phyloP scores from a whole-genome alignment of 768 basidiomycete species.

The Amanita rimosa region DNA sequence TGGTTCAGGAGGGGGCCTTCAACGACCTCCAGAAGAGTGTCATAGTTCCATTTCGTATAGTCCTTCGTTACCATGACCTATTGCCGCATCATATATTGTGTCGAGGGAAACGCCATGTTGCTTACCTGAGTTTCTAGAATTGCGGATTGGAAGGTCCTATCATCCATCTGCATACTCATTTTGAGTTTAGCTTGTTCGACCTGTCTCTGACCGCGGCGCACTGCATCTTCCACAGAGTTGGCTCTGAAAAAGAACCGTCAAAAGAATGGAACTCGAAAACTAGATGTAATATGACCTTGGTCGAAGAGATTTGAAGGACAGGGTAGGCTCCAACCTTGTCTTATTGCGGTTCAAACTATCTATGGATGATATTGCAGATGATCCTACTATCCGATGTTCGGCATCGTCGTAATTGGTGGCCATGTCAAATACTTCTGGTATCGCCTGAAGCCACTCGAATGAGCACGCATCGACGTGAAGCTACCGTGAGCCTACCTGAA shows the following conservation, averaged over 20 bases:
- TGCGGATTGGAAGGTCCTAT: constrained; percentile 76
- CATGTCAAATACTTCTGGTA: constrained; percentile 77
- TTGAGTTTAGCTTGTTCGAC: constrained; percentile 87
- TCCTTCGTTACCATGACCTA: constrained; percentile 86
- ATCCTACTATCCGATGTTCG: constrained; percentile 72
- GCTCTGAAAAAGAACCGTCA: constrained; percentile 31
- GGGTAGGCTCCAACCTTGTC: constrained; percentile 48
- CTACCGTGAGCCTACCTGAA: constrained; percentile 45
- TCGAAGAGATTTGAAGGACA: constrained; percentile 32
- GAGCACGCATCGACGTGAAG: not conserved
- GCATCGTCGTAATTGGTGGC: constrained; percentile 74
- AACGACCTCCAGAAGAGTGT: constrained; percentile 76
- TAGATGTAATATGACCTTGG: not conserved
- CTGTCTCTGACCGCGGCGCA: constrained; percentile 80
- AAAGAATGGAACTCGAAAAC: not conserved
- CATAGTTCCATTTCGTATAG: constrained; percentile 87
- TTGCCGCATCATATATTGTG: not conserved
- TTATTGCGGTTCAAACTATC: constrained; percentile 92
- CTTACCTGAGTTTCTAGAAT: constrained; percentile 80
- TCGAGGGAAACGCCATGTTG: constrained; percentile 1
- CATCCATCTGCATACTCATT: constrained; percentile 91
- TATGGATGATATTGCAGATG: constrained; percentile 75
- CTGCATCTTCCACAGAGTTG: constrained; percentile 76
- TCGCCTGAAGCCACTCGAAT: constrained; percentile 7
- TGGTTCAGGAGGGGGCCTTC: constrained; percentile 90